These are phyloP conservation scores for Trichoderma citrinoviride DNA, from an alignment of 2,329 filamentous ascomycete genomes.

Conservation along the genomic window DNA sequence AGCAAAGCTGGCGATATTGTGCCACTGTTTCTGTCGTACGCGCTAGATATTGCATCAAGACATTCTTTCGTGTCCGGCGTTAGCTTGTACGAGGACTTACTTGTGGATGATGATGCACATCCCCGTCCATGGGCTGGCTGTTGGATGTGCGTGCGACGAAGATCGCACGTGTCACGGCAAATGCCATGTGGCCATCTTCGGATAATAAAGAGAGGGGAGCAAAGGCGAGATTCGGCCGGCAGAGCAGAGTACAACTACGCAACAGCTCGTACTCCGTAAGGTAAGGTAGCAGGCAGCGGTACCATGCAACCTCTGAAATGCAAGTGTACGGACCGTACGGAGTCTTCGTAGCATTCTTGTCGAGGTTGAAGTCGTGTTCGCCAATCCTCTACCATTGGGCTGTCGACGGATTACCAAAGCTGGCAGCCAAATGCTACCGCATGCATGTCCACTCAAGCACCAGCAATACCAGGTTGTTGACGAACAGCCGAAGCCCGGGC, in stretches of 20 bases:
- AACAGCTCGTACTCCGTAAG: background rate
- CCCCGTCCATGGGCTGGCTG: background rate
- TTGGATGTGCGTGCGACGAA: constrained; percentile 17
- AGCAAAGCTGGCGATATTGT: background rate
- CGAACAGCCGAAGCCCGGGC: constrained; percentile 12
- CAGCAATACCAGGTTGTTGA: background rate
- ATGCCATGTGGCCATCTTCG: constrained; percentile 21
- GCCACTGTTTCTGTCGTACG: background rate
- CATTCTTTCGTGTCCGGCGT: background rate
- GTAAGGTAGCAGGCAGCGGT: background rate
- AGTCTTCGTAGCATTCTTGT: too few species aligned
- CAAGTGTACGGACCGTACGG: background rate
- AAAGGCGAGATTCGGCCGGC: constrained; percentile 12
- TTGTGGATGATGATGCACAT: constrained; percentile 3
- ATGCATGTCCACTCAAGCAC: background rate
- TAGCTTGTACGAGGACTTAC: background rate
- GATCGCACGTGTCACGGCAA: constrained; percentile 23
- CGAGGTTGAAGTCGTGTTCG: too few species aligned
- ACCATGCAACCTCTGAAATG: background rate
- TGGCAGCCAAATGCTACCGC: background rate
- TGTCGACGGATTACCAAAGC: too few species aligned
- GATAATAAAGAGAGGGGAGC: constrained; percentile 9
- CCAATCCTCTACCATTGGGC: too few species aligned
- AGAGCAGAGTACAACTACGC: background rate
- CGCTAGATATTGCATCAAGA: too few species aligned